Conservation (phyloP, 495 filamentous ascomycete species). For the Neurospora tetrasperma region DNA sequence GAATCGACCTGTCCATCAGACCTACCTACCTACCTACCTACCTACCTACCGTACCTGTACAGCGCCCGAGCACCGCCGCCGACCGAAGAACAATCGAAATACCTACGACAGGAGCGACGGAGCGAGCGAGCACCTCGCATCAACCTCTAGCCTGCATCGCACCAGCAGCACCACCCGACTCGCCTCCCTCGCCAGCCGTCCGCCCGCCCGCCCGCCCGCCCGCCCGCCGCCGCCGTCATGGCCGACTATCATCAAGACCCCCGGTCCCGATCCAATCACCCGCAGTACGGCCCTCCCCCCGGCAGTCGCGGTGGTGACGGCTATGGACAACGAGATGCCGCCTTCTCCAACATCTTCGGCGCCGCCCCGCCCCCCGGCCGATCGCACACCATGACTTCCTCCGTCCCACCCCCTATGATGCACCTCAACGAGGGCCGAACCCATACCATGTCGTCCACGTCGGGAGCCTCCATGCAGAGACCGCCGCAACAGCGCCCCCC, state of each 20-base stretch:
- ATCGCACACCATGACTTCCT: slow-evolving; percentile 76
- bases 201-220: slow-evolving; percentile 13
- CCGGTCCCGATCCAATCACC: slow-evolving; percentile 41
- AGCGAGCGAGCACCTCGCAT: not conserved
- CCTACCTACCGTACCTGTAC: not conserved
- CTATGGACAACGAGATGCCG: slow-evolving; percentile 76
- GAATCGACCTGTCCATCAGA: not conserved
- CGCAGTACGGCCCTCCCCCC: slow-evolving; percentile 56
- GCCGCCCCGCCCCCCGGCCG: slow-evolving; percentile 75
- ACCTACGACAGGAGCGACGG: not conserved
- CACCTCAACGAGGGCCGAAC: slow-evolving; percentile 51
- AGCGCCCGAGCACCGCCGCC: not conserved
- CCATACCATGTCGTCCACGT: slow-evolving; percentile 84
- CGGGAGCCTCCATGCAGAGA: slow-evolving; percentile 51
- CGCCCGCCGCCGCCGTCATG: slow-evolving; percentile 42
- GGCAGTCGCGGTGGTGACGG: slow-evolving; percentile 9
- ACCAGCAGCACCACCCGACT: not conserved
- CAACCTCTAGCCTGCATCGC: not conserved
- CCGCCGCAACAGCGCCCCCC: slow-evolving; percentile 51
- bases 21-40: not conserved
- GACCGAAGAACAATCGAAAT: not conserved
- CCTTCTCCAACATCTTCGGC: slow-evolving; percentile 94
- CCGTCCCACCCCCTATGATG: slow-evolving; percentile 34
- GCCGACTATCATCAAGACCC: slow-evolving; percentile 79
- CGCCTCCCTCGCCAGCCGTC: not conserved